Evolutionary conservation across 2,329 filamentous ascomycete genomes (phyloP), one percentile per base, ranked within the genome.

Genomic region (Fusarium foetens): DNA sequence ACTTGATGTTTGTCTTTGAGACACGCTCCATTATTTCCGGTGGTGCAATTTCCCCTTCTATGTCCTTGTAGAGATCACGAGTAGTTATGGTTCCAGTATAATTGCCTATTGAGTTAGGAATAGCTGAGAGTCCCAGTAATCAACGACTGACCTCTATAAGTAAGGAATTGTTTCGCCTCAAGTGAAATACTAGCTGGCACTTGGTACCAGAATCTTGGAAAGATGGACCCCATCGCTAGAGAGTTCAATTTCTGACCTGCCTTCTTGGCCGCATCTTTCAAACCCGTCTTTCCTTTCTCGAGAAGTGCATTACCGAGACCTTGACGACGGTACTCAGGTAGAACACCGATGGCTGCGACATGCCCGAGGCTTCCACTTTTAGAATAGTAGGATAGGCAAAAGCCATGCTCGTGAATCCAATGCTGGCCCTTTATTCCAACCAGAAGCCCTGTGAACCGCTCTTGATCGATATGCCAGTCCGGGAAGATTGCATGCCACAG

Each of bases 401-500:
- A 70, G 4, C 75, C 75, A 14, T 72, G 13, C 1, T 74, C 58
- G 6, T 75, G 66, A 19, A 74, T 59, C 39, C 60, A 75, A 3
- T 75, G 73, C 3, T 66, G 59, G 3, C 66, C 61, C 1, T 49
- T 45, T 0, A 63, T 9, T 4, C 42, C 23, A n/a, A 39, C 62
- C 0, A 77, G 41, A 12, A 77, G 39, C 9, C 51, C 63, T 21
- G 36, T 4, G 12, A 77, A 35, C 0, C 75, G 62, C 0, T 35
- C 4, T 13, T 53, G 31, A 1, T 66, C 68, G 8, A 77, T 69
- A 0, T 67, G 68, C 75, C 75, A 77, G 21, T 63, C 39, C 2
- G 73, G 59, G 7, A 77, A 77, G 39, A 77, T 63, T 17, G 16
- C 19, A 2, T 76, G 69, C 75, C 75, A 77, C 29, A 77, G 27